phyloP scores from a whole-genome alignment of 805 yeast genomes.

The Candida qinlingensis region DNA sequence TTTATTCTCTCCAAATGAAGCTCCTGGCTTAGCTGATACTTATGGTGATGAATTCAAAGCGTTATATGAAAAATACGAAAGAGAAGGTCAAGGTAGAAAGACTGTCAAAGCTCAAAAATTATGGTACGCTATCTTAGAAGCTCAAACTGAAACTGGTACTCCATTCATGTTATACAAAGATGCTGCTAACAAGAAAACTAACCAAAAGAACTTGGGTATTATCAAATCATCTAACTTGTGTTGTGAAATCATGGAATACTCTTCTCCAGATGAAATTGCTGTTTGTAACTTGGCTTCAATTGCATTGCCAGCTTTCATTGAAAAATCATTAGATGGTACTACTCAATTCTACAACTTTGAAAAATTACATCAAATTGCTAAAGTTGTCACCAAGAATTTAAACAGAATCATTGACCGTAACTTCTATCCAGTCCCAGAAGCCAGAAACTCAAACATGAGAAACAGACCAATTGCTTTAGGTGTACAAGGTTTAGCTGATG shows the following conservation, averaged over 20 bases:
- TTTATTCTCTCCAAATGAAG: constrained; percentile 81
- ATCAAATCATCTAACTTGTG: constrained; percentile 93
- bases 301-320: constrained; percentile 78
- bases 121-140: constrained; percentile 84
- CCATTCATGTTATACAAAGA: constrained; percentile 95
- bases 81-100: constrained; percentile 56
- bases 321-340: constrained; percentile 36
- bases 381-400: constrained; percentile 73
- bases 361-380: constrained; percentile 68
- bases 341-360: constrained; percentile 61
- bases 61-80: constrained; percentile 69
- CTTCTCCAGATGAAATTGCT: constrained; percentile 88
- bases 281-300: constrained; percentile 93
- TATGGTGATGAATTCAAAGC: constrained; percentile 80
- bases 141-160: constrained; percentile 95
- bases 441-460: constrained; percentile 68
- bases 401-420: constrained; percentile 82
- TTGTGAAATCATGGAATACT: constrained; percentile 90
- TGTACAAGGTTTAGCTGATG: constrained; percentile 95
- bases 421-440: constrained; percentile 76
- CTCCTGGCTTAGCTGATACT: constrained; percentile 77
- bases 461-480: constrained; percentile 96
- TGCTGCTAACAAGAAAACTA: constrained; percentile 79
- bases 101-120: constrained; percentile 81
- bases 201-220: constrained; percentile 87